phyloP scores from a whole-genome alignment of 2,329 filamentous ascomycete species.

The Trichoderma pleuroti region DNA sequence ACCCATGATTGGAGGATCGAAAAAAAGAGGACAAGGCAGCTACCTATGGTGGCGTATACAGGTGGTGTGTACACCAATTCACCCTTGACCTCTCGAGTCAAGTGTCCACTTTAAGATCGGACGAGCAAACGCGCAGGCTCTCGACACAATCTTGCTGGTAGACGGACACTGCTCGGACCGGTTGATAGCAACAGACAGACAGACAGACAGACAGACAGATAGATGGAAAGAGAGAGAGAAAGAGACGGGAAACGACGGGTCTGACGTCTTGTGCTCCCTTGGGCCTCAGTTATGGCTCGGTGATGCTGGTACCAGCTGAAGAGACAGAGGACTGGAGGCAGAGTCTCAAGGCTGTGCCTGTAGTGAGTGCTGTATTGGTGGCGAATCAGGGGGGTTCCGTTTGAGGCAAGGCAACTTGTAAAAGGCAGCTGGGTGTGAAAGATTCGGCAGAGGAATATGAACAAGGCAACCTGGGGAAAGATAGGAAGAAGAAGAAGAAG shows the following conservation, averaged over 20 bases:
- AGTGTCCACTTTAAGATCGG: background rate
- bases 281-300: slow-evolving; percentile 7
- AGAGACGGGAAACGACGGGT: slow-evolving; percentile 10
- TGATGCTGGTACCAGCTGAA: background rate
- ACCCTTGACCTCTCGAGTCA: background rate
- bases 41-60: background rate
- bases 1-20: slow-evolving; percentile 20
- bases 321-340: background rate
- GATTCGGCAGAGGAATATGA: background rate
- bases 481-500: background rate
- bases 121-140: background rate
- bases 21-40: background rate
- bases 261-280: slow-evolving; percentile 18
- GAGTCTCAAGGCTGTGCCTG: background rate
- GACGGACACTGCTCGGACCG: background rate
- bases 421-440: background rate
- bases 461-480: background rate
- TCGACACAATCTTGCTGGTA: background rate
- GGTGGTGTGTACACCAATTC: background rate
- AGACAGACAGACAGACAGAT: background rate
- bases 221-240: background rate
- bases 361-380: background rate
- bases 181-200: background rate
- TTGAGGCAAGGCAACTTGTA: background rate
- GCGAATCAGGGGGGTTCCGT: background rate